Base-by-base conservation (phyloP, 2,329 filamentous ascomycete genomes). In the Colletotrichum theobromicola region DNA sequence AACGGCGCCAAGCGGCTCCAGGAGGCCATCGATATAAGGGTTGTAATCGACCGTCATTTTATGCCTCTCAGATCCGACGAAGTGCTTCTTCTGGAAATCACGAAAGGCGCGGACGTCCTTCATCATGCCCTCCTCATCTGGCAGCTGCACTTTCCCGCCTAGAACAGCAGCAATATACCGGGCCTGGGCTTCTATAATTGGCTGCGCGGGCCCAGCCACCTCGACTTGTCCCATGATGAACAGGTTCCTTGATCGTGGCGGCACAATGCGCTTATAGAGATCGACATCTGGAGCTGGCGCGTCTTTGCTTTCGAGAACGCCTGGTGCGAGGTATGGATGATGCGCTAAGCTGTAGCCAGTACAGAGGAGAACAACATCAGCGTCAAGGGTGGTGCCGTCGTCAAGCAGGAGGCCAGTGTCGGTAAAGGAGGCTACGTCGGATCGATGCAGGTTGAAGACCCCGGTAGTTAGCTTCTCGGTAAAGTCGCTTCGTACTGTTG, bases 301-400 rank as follows among this genome's bases (percentile, higher is more conserved):
- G 1, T 77, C 76, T 8, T 67, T 34, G 21, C 71, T 67, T 37
- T 76, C 74, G 18, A 80, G 32, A 12, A 78, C 77, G 64, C 82
- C 78, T 46, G 69, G 50, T 9, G 79, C 80, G 8, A 83, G 77
- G 74, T 83, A 83, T 16, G 80, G 77, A 15, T 74, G 34, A n/a
- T 73, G 61, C 16, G 58, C 46, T 10, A 32, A 28, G 62, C 62
- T 62, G 21, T 75, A 91, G 2, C 90, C 90, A 0, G 89, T 91
- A 3, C 85, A 84, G 71, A 85, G 89, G 7, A 91, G 81, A 1
- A 91, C 76, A 0, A 83, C 86, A 72, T 90, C 88, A 0, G 87
- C 81, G 1, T 83, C 76, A 1, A 91, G 67, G 0, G 74, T 72
- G 0, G 81, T 82, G 0, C 87, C 87, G 13, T 83, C 84, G 1